phyloP scores from a whole-genome alignment of 2,329 filamentous ascomycete genomes.

The Pleochaeta shiraiana region DNA sequence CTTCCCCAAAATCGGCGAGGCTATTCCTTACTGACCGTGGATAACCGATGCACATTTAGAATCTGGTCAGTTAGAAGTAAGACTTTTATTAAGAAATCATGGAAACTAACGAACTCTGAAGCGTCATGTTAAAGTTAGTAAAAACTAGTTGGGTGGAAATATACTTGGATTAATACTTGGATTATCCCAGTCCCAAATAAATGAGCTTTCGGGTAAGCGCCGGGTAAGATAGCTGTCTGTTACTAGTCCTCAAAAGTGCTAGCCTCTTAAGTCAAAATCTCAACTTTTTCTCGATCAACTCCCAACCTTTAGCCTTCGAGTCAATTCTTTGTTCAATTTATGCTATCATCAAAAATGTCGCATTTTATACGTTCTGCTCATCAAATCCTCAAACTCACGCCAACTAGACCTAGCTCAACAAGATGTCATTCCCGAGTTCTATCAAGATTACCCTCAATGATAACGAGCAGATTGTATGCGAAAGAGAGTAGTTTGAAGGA shows the following conservation, averaged over 20 bases:
- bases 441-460: conserved; percentile 16
- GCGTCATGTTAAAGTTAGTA: too few relatives aligned
- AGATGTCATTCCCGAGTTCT: conserved; percentile 30
- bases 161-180: too few relatives aligned
- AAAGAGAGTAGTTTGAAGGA: conserved; percentile 46
- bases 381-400: conserved; percentile 34
- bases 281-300: neutral
- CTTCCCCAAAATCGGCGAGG: too few relatives aligned
- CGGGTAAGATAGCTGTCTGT: too few relatives aligned
- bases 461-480: conserved; percentile 18
- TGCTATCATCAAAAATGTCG: conserved; percentile 19
- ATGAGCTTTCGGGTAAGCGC: too few relatives aligned
- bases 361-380: conserved; percentile 42
- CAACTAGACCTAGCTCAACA: conserved; percentile 23
- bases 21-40: too few relatives aligned
- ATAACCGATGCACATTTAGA: too few relatives aligned
- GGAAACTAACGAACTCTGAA: too few relatives aligned
- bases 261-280: neutral
- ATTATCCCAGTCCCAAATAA: too few relatives aligned
- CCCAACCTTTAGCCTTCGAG: neutral
- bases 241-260: neutral
- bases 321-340: conserved; percentile 6
- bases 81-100: too few relatives aligned
- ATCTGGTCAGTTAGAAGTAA: too few relatives aligned
- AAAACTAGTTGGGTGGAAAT: too few relatives aligned